Percentiles rank a stretch among this genome's conserved stretches.
These are phyloP conservation scores for Helicosporidium sp. DNA, from an alignment of 139 green algal genomes.

Conservation along the genomic window DNA sequence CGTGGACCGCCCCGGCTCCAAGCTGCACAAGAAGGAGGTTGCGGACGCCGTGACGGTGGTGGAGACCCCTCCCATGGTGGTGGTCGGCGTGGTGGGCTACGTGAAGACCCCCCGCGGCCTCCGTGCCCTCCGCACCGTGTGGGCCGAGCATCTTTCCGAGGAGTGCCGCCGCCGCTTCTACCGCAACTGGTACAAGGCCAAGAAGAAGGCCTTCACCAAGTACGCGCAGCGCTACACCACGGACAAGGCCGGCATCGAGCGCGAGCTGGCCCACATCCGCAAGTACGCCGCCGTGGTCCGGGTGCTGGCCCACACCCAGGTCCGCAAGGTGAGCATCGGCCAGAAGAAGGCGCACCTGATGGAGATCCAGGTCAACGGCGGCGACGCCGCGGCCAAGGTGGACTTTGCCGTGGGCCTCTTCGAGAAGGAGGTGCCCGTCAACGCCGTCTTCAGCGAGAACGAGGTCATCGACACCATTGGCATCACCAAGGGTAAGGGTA, in stretches of 20 bases:
- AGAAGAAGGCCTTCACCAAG: slow-evolving; percentile 99
- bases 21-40: slow-evolving; percentile 99
- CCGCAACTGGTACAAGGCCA: slow-evolving; percentile 97
- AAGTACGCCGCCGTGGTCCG: slow-evolving; percentile 80
- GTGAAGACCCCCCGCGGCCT: slow-evolving; percentile 79
- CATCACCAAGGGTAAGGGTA: slow-evolving; percentile 85
- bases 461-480: slow-evolving; percentile 99
- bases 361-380: slow-evolving; percentile 98
- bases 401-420: slow-evolving; percentile 83
- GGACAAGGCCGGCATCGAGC: slow-evolving; percentile 73
- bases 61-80: slow-evolving; percentile 88
- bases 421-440: slow-evolving; percentile 79
- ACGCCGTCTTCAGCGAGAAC: slow-evolving; percentile 67
- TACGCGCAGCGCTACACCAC: slow-evolving; percentile 91
- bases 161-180: slow-evolving; percentile 67
- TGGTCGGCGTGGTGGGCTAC: slow-evolving; percentile 94
- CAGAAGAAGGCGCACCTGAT: slow-evolving; percentile 97
- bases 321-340: slow-evolving; percentile 56
- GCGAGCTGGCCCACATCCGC: slow-evolving; percentile 51
- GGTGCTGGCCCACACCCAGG: slow-evolving; percentile 84
- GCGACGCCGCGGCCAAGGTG: slow-evolving; percentile 77
- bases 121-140: slow-evolving; percentile 83
- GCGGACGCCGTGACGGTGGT: slow-evolving; percentile 94
- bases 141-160: slow-evolving; percentile 89
- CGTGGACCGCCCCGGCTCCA: slow-evolving; percentile 95